These are phyloP conservation scores for Scutellaria baicalensis DNA, from an alignment of 257 asterid genomes.

Conservation along the genomic window DNA sequence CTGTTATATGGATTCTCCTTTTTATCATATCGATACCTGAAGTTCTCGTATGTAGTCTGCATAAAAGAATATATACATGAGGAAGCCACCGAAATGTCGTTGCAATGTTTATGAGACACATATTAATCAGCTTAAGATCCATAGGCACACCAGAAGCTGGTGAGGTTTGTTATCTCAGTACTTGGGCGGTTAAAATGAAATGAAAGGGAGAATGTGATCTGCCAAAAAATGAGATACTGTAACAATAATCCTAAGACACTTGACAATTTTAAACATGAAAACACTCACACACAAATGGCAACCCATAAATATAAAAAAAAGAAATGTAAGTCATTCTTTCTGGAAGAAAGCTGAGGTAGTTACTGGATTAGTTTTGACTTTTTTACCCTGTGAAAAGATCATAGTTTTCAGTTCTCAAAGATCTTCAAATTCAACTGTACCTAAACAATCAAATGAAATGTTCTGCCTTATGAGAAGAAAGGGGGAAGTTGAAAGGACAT, in stretches of 20 bases:
- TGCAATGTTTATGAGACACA: not conserved
- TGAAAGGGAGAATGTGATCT: too few species aligned
- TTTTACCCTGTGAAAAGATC: too few species aligned
- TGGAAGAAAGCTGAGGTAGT: too few species aligned
- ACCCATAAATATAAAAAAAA: too few species aligned
- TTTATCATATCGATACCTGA: slow-evolving; percentile 66
- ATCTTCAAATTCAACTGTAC: too few species aligned
- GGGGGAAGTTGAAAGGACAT: not conserved
- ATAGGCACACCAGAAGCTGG: too few species aligned
- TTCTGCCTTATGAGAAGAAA: not conserved
- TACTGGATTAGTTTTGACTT: too few species aligned
- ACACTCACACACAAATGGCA: not conserved
- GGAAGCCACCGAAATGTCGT: not conserved
- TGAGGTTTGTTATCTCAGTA: too few species aligned
- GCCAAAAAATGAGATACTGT: not conserved
- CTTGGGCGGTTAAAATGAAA: too few species aligned
- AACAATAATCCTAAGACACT: not conserved
- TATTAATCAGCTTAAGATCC: not conserved
- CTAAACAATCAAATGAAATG: too few species aligned
- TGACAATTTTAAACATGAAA: not conserved
- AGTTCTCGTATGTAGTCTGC: slow-evolving; percentile 97
- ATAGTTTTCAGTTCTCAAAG: too few species aligned
- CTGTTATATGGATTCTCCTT: slow-evolving; percentile 88
- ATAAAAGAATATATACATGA: not conserved
- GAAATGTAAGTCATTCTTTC: too few species aligned